Evolutionary conservation across 345 rosid genomes (phyloP).

Genomic region (Stellera chamaejasme): DNA sequence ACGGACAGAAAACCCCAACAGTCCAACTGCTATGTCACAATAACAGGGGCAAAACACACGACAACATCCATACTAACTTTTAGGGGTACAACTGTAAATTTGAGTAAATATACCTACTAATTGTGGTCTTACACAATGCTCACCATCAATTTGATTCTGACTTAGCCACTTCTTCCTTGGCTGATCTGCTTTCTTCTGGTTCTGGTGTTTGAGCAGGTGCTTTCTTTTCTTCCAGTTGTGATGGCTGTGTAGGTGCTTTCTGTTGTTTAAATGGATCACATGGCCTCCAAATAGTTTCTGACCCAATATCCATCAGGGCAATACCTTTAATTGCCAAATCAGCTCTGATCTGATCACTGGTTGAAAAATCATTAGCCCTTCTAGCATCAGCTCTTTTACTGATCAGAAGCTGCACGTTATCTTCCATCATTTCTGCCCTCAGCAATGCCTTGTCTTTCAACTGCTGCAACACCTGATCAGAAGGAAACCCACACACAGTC

Average conservation of each 20-base stretch:
- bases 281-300: constrained; percentile 78
- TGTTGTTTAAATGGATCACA: constrained; percentile 36
- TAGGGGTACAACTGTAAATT: too few relatives aligned
- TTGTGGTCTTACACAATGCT: too few relatives aligned
- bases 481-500: neutral
- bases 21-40: too few relatives aligned
- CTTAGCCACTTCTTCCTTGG: neutral
- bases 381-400: constrained; percentile 55
- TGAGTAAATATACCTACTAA: too few relatives aligned
- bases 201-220: constrained; percentile 8
- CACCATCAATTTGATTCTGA: neutral
- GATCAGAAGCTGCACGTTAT: constrained; percentile 34
- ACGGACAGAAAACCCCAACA: too few relatives aligned
- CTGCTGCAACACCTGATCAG: constrained; percentile 43
- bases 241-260: constrained; percentile 9
- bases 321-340: constrained; percentile 56
- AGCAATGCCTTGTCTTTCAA: constrained; percentile 56
- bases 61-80: too few relatives aligned
- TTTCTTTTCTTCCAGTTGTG: constrained; percentile 14
- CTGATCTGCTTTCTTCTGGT: constrained; percentile 8
- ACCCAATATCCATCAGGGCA: constrained; percentile 79
- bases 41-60: too few relatives aligned
- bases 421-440: constrained; percentile 56
- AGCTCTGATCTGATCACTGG: constrained; percentile 65
- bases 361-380: constrained; percentile 55